These are phyloP conservation scores for Tetrapisispora taiwanensis DNA, from an alignment of 805 yeast genomes.

Conservation along the genomic window DNA sequence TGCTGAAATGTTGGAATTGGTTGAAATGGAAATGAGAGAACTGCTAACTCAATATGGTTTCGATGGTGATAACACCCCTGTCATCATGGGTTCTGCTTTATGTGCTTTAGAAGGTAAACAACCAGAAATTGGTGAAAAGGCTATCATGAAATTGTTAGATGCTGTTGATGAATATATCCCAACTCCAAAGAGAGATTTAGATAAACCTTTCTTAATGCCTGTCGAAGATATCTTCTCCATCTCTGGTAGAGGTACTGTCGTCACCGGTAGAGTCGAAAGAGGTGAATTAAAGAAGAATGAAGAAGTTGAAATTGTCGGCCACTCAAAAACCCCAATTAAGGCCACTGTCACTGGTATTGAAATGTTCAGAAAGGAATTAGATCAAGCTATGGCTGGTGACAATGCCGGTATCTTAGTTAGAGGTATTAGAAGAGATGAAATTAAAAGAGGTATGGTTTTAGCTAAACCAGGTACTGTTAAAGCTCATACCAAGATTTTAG, in stretches of 20 bases:
- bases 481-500: conserved; percentile 88
- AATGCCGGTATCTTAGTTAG: conserved; percentile 95
- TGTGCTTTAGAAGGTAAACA: conserved; percentile 84
- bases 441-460: conserved; percentile 94
- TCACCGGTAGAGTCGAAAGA: conserved; percentile 98
- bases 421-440: conserved; percentile 96
- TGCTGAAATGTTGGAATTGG: conserved; percentile 98
- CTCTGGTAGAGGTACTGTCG: conserved; percentile 99
- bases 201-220: conserved; percentile 93
- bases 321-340: conserved; percentile 76
- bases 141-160: conserved; percentile 72
- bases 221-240: conserved; percentile 96
- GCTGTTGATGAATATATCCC: conserved; percentile 94
- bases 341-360: conserved; percentile 96
- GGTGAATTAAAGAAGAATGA: conserved; percentile 97
- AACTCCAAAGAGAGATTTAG: conserved; percentile 92
- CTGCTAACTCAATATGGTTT: conserved; percentile 82
- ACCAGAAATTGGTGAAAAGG: conserved; percentile 87
- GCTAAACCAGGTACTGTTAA: conserved; percentile 87
- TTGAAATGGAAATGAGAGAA: conserved; percentile 99
- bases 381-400: conserved; percentile 97
- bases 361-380: conserved; percentile 98
- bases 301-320: conserved; percentile 95
- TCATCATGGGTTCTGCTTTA: conserved; percentile 95
- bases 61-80: conserved; percentile 97